Conservation (phyloP, 805 yeast genomes). For the Ascoidea asiatica region DNA sequence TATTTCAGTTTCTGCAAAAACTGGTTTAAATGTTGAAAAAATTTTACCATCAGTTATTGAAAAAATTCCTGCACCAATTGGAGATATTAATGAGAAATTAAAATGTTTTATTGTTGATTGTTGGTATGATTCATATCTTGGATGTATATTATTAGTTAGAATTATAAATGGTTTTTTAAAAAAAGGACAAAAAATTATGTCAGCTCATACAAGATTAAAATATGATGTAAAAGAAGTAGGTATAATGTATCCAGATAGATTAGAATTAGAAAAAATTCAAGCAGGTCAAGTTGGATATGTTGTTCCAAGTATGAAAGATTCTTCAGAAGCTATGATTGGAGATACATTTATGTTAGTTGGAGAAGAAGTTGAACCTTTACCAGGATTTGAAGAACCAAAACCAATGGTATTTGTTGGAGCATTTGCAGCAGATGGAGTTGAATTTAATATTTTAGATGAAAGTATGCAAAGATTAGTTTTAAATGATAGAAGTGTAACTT, state of each 20-base stretch:
- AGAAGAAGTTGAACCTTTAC: slow-evolving; percentile 56
- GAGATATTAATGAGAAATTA: slow-evolving; percentile 36
- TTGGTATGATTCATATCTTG: slow-evolving; percentile 90
- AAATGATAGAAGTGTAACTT: slow-evolving; percentile 83
- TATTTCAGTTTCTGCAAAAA: slow-evolving; percentile 82
- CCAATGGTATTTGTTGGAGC: slow-evolving; percentile 99
- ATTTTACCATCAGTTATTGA: slow-evolving; percentile 75
- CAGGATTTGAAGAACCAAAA: slow-evolving; percentile 93
- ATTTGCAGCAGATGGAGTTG: slow-evolving; percentile 89
- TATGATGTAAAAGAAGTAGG: slow-evolving; percentile 92
- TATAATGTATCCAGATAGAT: slow-evolving; percentile 84
- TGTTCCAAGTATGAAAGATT: slow-evolving; percentile 87
- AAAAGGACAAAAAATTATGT: slow-evolving; percentile 61
- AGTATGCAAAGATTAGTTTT: slow-evolving; percentile 77
- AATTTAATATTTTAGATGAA: slow-evolving; percentile 81
- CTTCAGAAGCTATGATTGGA: slow-evolving; percentile 79
- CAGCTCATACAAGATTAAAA: slow-evolving; percentile 62
- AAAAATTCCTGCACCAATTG: slow-evolving; percentile 69
- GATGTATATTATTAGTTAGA: slow-evolving; percentile 76
- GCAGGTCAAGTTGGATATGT: slow-evolving; percentile 96
- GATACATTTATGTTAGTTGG: slow-evolving; percentile 70
- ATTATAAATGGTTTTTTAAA: slow-evolving; percentile 72
- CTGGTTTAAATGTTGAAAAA: slow-evolving; percentile 67
- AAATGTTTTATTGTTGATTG: slow-evolving; percentile 86
- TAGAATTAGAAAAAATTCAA: slow-evolving; percentile 43